Evolutionary conservation across 345 rosid genomes (phyloP).

Genomic region (Rhodamnia argentea): DNA sequence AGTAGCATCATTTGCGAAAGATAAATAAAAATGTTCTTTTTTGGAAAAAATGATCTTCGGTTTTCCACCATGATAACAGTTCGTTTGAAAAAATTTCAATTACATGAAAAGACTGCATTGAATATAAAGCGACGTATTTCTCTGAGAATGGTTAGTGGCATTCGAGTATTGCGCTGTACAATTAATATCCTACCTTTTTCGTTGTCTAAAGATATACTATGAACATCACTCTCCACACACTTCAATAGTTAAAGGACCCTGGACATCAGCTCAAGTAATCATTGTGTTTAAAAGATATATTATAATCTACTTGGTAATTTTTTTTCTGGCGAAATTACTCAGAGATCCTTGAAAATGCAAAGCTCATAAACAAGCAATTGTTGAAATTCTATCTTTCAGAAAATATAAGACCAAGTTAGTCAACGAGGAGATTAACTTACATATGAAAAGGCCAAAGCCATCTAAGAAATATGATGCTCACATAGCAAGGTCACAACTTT

Average conservation of each 20-base stretch:
- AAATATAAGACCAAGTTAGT: neutral
- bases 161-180: neutral
- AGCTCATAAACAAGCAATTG: neutral
- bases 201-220: neutral
- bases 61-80: neutral
- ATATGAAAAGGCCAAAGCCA: neutral
- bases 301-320: neutral
- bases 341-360: neutral
- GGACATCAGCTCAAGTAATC: neutral
- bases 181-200: neutral
- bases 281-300: neutral
- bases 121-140: neutral
- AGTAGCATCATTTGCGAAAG: neutral
- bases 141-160: neutral
- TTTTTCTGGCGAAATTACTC: neutral
- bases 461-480: neutral
- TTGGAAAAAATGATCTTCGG: neutral
- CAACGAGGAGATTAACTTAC: neutral
- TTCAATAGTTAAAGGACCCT: neutral
- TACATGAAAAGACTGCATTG: neutral
- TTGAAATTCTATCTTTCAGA: neutral
- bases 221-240: neutral
- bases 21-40: neutral
- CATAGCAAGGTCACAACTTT: neutral
- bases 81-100: neutral